Base-by-base conservation (phyloP, 176 grass and related monocot genomes). In the Eremochloa ophiuroides region DNA sequence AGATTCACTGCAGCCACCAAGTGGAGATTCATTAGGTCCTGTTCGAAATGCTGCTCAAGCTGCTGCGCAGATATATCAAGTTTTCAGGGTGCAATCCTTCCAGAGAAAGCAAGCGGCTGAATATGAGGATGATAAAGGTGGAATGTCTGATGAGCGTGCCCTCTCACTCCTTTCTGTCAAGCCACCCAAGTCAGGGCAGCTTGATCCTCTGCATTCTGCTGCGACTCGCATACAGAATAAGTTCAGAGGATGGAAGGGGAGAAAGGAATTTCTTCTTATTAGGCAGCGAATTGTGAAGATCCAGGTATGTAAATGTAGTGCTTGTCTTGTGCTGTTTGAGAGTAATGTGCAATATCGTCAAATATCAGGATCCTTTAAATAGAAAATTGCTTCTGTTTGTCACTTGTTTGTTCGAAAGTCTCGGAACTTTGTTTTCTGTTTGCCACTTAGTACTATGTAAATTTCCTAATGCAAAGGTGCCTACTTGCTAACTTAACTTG, bases 171-270 rank as follows among this genome's bases (percentile, higher is more conserved):
- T 92, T 44, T 86, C 80, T 80, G 56, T 89, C 26, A 92, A 92
- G 56, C 58, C 86, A 74, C 80, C 84, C 28, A 89, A 86, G 18
- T 66, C 80, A 69, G 83, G 76, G 44, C 76, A 86, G 68, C 6
- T 75, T 75, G 85, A 96, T 79, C 78, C 93, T 51, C 84, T 85
- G 29, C 87, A 95, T 79, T 71, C 65, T 78, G 90, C 93, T 47
- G 93, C 90, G 82, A 78, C 85, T 65, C 85, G 87, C 47, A 97
- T 97, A 81, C 94, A 97, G 34, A 82, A 91, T 78, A 97, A 97
- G 67, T 97, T 91, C 73, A 84, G 94, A 79, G 88, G 94, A 35
- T 97, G 90, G 90, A 97, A 93, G 85, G 90, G 90, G 30, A 85
- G 90, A 48, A 89, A 93, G 12, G 90, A 97, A 31, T 97, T 90